Conservation (phyloP, 2,329 filamentous ascomycete species). For the Clonostachys solani region DNA sequence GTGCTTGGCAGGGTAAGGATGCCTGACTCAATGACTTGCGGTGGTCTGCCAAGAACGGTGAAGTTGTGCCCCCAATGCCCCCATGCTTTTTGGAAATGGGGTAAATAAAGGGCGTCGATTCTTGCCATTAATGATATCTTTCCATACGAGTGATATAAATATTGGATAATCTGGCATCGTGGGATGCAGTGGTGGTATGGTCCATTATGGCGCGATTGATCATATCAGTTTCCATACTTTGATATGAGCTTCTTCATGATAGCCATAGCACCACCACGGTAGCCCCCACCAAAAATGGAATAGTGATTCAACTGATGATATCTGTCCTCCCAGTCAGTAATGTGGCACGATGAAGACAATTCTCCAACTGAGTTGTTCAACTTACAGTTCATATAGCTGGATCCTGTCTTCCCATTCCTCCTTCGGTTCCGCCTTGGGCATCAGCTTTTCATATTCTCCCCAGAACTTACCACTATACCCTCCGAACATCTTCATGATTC, state of each 20-base stretch:
- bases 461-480: constrained; percentile 65
- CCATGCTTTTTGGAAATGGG: no score
- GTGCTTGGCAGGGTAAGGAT: no score
- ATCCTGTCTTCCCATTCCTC: constrained; percentile 85
- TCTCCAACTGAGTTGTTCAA: constrained; percentile 11
- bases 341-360: background rate
- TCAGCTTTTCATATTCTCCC: constrained; percentile 69
- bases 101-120: no score
- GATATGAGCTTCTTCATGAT: constrained; percentile 73
- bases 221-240: constrained; percentile 55
- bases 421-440: constrained; percentile 75
- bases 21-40: no score
- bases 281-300: constrained; percentile 78
- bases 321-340: constrained; percentile 32
- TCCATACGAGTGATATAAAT: no score
- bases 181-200: no score
- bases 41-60: no score
- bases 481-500: constrained; percentile 96
- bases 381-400: constrained; percentile 75
- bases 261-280: constrained; percentile 68
- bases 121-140: no score
- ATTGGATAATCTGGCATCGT: no score
- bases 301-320: constrained; percentile 91
- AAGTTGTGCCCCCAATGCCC: no score
- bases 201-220: no score